Base-by-base conservation (phyloP, 192 early-diverging fungal species). In the Blastocladiella britannica region DNA sequence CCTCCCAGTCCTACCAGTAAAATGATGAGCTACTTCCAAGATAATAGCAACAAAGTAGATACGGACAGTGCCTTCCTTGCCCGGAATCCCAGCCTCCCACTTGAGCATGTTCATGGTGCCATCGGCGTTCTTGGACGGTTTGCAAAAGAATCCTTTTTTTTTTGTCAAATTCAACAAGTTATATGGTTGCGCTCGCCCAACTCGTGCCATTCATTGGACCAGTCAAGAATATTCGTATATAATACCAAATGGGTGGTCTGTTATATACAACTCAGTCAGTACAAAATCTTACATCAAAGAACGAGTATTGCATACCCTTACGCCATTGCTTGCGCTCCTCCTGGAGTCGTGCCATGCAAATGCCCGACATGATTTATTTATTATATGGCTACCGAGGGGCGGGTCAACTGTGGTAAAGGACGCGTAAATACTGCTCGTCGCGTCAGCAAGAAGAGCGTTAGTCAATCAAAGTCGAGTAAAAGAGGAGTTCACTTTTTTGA, bases 251-350 rank as follows among this genome's bases (percentile, higher is more conserved):
- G 22, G 31, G 20, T 55, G 28, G 53, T 67, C 64, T 15, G 55
- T 59, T 55, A 25, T 26, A 28, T 12, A 20, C 27, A 43, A 23
- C 7, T 52, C 24, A 69, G 26, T 22, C 47, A 15, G 53, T 25
- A 47, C 25, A 52, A 64, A 55, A 29, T 58, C 22, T 28, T 18
- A 9, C 8, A 51, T 53, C 25, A 62, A 9, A 58, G 51, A 47
- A 18, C 28, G 55, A 22, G 18, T 52, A 26, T 26, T 24, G 15
- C 29, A 28, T 89, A 65, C 93, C 94, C 71, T 90, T 94, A 60
- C 92, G 70, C 94, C 94, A 98, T 69, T 92, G 90, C 67, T 91
- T 93, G 53, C 94, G 73, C 71, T 98, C 94, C 67, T 95, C 89
- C 54, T 78, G 72, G n/a, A 94, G 72, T 23, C 91, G 72, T 26